A percentile compares a stretch with the other conserved stretches of the same genome.
phyloP scores from a whole-genome alignment of 495 filamentous ascomycete species.

The Aspergillus sclerotiicarbonarius region DNA sequence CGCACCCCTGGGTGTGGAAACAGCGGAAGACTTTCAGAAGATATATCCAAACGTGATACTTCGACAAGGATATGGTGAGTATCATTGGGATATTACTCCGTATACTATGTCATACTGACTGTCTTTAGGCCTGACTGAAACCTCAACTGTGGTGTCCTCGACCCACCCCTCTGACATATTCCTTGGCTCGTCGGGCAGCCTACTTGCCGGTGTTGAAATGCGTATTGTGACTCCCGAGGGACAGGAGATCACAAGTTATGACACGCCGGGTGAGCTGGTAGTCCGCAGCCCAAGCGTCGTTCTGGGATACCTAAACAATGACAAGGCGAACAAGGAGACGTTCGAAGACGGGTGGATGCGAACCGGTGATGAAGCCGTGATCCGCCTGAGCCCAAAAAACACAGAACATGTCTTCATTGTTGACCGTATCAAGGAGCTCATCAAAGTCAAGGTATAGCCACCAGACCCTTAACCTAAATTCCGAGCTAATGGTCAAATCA shows the following conservation, averaged over 20 bases:
- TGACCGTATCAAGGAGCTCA: constrained; percentile 89
- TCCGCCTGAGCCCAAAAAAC: constrained; percentile 59
- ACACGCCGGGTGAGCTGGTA: constrained; percentile 77
- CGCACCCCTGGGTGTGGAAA: constrained; percentile 79
- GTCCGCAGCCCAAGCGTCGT: constrained; percentile 74
- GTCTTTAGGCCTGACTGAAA: constrained; percentile 71
- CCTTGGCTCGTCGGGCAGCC: constrained; percentile 69
- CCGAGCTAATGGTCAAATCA: background rate
- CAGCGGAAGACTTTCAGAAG: constrained; percentile 62
- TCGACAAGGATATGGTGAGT: constrained; percentile 77
- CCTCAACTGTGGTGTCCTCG: constrained; percentile 67
- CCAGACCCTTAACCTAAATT: too few species aligned
- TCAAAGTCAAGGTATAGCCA: constrained; percentile 89
- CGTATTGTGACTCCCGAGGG: constrained; percentile 73
- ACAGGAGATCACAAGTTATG: constrained; percentile 69
- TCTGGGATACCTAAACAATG: constrained; percentile 82
- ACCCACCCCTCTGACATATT: constrained; percentile 66
- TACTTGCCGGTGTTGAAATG: constrained; percentile 65
- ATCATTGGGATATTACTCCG: background rate
- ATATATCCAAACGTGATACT: constrained; percentile 65
- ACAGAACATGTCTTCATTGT: constrained; percentile 81
- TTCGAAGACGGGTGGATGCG: constrained; percentile 78
- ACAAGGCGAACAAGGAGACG: constrained; percentile 76
- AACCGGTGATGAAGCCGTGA: constrained; percentile 81
- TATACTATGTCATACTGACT: constrained; percentile 14